A percentile compares a stretch with the other conserved stretches of the same genome.
Evolutionary conservation across 2,329 filamentous ascomycete species (phyloP).

Genomic region (Xylaria sp.): DNA sequence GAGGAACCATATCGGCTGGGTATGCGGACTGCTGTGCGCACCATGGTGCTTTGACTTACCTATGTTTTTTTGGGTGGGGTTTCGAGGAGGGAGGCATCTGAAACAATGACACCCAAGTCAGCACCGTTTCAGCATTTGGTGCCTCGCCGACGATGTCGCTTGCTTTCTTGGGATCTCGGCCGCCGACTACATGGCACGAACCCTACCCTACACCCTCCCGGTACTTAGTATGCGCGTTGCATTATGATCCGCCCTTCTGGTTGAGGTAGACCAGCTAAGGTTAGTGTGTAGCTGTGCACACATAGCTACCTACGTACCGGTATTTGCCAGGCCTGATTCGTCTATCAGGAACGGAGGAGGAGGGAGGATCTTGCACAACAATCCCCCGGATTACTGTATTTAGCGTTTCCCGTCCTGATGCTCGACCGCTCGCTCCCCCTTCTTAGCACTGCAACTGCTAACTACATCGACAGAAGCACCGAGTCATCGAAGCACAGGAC

Average conservation of each 20-base stretch:
- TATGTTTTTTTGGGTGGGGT: constrained; percentile 26
- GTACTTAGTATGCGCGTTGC: constrained; percentile 7
- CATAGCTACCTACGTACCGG: not conserved
- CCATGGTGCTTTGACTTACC: constrained; percentile 32
- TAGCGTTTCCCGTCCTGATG: not conserved
- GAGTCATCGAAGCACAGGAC: not conserved
- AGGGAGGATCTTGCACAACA: not conserved
- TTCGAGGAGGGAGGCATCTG: constrained; percentile 26
- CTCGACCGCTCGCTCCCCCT: not conserved
- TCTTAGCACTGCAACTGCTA: not conserved
- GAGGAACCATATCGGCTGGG: constrained; percentile 27
- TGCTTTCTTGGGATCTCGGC: constrained; percentile 5
- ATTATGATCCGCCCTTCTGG: constrained; percentile 17
- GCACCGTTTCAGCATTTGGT: constrained; percentile 37
- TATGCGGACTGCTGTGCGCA: constrained; percentile 28
- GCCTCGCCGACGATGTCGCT: constrained; percentile 18
- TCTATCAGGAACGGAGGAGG: not conserved
- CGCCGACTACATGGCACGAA: constrained; percentile 8
- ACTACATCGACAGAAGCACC: not conserved
- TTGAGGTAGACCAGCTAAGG: constrained; percentile 10
- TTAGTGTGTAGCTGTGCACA: not conserved
- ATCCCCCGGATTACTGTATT: constrained; percentile 12
- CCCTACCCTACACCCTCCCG: constrained; percentile 13
- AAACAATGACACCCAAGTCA: constrained; percentile 37
- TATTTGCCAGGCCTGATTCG: constrained; percentile 14